Percentiles rank a stretch among this genome's conserved stretches.
Conservation (phyloP, 2,329 filamentous ascomycete species). For the Aspergillus floridensis region DNA sequence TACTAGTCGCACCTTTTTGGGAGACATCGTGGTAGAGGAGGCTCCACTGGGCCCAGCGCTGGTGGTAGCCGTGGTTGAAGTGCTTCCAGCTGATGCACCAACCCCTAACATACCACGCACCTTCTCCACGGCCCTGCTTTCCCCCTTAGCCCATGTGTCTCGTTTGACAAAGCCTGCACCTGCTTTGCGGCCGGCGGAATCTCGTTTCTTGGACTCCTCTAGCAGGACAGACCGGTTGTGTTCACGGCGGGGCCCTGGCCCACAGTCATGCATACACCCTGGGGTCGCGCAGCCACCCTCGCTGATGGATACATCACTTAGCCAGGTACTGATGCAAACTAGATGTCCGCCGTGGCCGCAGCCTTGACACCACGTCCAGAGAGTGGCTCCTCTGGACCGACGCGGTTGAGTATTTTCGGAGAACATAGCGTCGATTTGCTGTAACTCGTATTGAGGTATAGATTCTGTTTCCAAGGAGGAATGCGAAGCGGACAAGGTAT, state of each 20-base stretch:
- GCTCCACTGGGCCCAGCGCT: conserved; percentile 20
- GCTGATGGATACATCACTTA: conserved; percentile 46
- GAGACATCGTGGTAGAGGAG: conserved; percentile 37
- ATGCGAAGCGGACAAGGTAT: conserved; percentile 47
- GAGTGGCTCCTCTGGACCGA: conserved; percentile 34
- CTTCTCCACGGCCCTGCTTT: conserved; percentile 48
- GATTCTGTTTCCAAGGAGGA: conserved; percentile 40
- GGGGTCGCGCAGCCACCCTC: conserved; percentile 58
- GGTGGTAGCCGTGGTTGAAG: conserved; percentile 21
- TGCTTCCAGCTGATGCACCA: conserved; percentile 25
- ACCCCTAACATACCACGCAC: conserved; percentile 44
- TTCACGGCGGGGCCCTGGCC: conserved; percentile 48
- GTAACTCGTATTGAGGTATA: conserved; percentile 24
- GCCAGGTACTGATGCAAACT: conserved; percentile 58
- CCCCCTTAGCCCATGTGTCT: conserved; percentile 44
- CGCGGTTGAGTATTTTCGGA: conserved; percentile 25
- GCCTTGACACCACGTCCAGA: conserved; percentile 58
- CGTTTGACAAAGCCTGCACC: conserved; percentile 41
- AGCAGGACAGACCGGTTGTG: conserved; percentile 34
- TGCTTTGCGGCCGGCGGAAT: conserved; percentile 32
- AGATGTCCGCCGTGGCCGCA: conserved; percentile 62
- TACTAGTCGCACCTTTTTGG: conserved; percentile 46
- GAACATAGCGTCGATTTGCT: conserved; percentile 21
- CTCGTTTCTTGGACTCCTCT: conserved; percentile 34
- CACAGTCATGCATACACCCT: conserved; percentile 61